These are phyloP conservation scores for Alternaria triticina DNA, from an alignment of 2,329 filamentous ascomycete species.

Conservation along the genomic window DNA sequence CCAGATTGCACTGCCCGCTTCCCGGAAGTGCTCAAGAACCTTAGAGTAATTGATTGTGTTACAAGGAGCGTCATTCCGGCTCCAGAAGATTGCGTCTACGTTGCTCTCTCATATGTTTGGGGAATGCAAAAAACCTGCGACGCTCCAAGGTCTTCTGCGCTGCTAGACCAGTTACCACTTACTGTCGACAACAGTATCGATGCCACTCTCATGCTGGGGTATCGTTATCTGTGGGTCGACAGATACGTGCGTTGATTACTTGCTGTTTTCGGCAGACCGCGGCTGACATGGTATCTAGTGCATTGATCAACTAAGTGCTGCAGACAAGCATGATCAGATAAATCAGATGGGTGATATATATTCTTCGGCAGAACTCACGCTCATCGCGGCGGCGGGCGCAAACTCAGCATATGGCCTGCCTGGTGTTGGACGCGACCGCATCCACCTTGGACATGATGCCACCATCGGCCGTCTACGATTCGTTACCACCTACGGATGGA, in stretches of 20 bases:
- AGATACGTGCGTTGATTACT: background rate
- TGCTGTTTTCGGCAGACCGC: background rate
- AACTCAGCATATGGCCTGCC: background rate
- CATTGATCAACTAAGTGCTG: background rate
- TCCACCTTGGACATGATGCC: rapidly evolving
- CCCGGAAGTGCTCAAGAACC: rapidly evolving
- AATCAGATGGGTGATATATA: background rate
- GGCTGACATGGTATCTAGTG: background rate
- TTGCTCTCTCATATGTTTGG: background rate
- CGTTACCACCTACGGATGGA: background rate
- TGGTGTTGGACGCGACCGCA: rapidly evolving
- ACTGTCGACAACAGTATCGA: background rate
- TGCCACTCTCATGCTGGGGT: background rate
- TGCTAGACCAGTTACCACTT: rapidly evolving
- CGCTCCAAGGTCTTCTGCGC: background rate
- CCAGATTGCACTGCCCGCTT: rapidly evolving
- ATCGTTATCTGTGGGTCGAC: background rate
- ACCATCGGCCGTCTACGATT: background rate
- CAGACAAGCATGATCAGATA: background rate
- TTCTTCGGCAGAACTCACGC: background rate
- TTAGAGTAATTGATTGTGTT: background rate
- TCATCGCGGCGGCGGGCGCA: background rate
- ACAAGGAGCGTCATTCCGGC: rapidly evolving
- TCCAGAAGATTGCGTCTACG: background rate
- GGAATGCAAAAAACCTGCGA: rapidly evolving